Percentiles rank a stretch among this genome's conserved stretches.
Conservation (phyloP, 2,329 filamentous ascomycete species). For the Verticillium klebahnii region DNA sequence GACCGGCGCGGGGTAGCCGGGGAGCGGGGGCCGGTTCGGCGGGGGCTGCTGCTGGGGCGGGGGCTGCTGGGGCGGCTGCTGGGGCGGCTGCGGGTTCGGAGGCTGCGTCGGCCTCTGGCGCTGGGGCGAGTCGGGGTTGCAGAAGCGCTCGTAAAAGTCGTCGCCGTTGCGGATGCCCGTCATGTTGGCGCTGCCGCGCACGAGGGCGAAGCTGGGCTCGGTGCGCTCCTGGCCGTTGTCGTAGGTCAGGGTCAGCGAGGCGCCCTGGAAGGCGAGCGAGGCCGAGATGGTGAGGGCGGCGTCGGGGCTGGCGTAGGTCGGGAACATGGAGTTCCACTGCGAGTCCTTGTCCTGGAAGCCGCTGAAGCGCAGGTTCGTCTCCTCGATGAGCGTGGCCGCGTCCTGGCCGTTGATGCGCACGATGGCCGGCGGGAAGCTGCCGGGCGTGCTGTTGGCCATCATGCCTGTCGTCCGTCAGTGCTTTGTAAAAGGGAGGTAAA, state of each 20-base stretch:
- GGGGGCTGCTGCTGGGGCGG: not conserved
- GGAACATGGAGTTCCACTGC: conserved; percentile 36
- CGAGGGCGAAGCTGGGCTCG: conserved; percentile 18
- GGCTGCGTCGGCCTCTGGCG: conserved; percentile 1
- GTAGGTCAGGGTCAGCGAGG: conserved; percentile 25
- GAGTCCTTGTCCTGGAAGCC: conserved; percentile 53
- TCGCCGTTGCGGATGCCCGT: conserved; percentile 24
- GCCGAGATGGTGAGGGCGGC: conserved; percentile 16
- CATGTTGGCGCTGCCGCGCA: conserved; percentile 22
- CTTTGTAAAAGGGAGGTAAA: not conserved
- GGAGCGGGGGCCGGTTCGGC: conserved; percentile 9
- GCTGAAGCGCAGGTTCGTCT: conserved; percentile 38
- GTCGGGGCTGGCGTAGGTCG: conserved; percentile 18
- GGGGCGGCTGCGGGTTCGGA: not conserved
- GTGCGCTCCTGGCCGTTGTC: conserved; percentile 24
- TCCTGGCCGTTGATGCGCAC: conserved; percentile 52
- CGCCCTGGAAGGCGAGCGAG: conserved; percentile 20
- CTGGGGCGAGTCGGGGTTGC: conserved; percentile 17
- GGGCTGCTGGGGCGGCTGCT: not conserved
- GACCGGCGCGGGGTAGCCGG: conserved; percentile 24
- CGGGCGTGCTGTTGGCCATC: not conserved
- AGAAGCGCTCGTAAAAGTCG: conserved; percentile 29
- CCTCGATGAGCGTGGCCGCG: conserved; percentile 41
- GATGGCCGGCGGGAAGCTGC: conserved; percentile 36
- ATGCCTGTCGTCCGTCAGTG: not conserved